Evolutionary conservation across 331 rosid genomes (phyloP).

Genomic region (Arachis monticola): DNA sequence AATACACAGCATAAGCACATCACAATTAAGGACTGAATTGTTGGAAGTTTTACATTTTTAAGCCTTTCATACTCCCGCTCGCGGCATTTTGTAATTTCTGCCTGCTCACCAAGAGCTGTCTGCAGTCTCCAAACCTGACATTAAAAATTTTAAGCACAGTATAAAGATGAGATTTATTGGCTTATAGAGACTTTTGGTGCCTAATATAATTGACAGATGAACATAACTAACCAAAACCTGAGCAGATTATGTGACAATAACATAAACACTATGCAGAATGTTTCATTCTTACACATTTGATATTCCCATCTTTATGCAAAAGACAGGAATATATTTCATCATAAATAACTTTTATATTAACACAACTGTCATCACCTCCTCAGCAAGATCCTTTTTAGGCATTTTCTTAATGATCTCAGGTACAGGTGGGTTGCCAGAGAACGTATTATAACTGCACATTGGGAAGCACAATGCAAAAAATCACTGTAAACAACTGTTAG

Average conservation of each 20-base stretch:
- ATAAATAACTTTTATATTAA: conserved; percentile 14
- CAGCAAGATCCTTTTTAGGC: conserved; percentile 99
- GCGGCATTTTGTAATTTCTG: conserved; percentile 95
- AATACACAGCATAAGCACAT: conserved; percentile 25
- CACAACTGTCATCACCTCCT: conserved; percentile 71
- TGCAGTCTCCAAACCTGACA: conserved; percentile 96
- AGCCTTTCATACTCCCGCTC: conserved; percentile 97
- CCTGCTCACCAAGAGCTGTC: conserved; percentile 97
- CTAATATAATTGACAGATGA: conserved; percentile 13
- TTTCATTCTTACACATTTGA: no score
- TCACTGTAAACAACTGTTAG: conserved; percentile 32
- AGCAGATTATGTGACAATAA: neutral
- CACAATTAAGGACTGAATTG: conserved; percentile 20
- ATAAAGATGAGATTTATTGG: conserved; percentile 11
- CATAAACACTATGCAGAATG: neutral
- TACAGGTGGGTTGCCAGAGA: conserved; percentile 80
- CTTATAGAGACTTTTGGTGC: conserved; percentile 5
- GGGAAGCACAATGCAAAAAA: conserved; percentile 41
- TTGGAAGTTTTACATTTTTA: conserved; percentile 71
- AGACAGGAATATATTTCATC: neutral
- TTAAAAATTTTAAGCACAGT: conserved; percentile 15
- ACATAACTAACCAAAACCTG: conserved; percentile 6
- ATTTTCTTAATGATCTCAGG: conserved; percentile 96
- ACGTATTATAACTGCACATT: conserved; percentile 83
- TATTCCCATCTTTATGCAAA: no score